Percentiles rank a stretch among this genome's conserved stretches.
These are phyloP conservation scores for Trichoderma cornu-damae DNA, from an alignment of 2,329 filamentous ascomycete genomes.

Conservation along the genomic window DNA sequence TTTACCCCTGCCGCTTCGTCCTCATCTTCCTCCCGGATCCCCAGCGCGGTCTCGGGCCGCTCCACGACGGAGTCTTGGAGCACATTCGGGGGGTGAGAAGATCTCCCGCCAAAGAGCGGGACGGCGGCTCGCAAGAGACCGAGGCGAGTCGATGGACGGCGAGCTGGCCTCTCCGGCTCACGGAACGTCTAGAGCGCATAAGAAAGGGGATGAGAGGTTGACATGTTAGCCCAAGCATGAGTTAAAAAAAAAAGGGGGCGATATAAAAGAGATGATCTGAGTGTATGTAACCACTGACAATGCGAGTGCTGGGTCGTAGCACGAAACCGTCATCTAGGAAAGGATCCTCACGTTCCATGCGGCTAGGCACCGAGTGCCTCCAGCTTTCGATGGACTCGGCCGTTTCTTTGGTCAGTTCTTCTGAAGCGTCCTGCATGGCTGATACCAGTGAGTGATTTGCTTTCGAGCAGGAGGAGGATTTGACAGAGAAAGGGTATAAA, in stretches of 20 bases:
- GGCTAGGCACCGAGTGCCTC: slow-evolving; percentile 34
- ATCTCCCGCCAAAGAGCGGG: slow-evolving; percentile 24
- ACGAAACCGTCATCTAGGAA: slow-evolving; percentile 34
- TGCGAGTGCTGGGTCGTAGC: slow-evolving; percentile 29
- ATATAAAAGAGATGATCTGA: background rate
- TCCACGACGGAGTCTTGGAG: background rate
- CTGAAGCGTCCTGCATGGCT: slow-evolving; percentile 4
- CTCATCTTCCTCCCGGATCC: slow-evolving; percentile 6
- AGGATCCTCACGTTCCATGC: slow-evolving; percentile 33
- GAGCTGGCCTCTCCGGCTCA: slow-evolving; percentile 10
- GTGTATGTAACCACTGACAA: slow-evolving; percentile 27
- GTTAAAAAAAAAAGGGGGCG: background rate
- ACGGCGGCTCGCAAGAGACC: slow-evolving; percentile 28
- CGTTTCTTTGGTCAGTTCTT: slow-evolving; percentile 17
- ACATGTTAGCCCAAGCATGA: background rate
- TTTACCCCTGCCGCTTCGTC: background rate
- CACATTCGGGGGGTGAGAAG: background rate
- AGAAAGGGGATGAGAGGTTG: too few species aligned
- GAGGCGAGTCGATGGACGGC: slow-evolving; percentile 27
- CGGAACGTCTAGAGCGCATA: slow-evolving; percentile 8
- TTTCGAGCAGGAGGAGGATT: background rate
- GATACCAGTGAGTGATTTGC: background rate
- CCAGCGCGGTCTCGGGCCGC: slow-evolving; percentile 21
- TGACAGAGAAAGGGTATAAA: background rate
- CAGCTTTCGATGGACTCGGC: slow-evolving; percentile 29